phyloP scores from a whole-genome alignment of 805 yeast genomes.

The Suhomyces kilbournensis region DNA sequence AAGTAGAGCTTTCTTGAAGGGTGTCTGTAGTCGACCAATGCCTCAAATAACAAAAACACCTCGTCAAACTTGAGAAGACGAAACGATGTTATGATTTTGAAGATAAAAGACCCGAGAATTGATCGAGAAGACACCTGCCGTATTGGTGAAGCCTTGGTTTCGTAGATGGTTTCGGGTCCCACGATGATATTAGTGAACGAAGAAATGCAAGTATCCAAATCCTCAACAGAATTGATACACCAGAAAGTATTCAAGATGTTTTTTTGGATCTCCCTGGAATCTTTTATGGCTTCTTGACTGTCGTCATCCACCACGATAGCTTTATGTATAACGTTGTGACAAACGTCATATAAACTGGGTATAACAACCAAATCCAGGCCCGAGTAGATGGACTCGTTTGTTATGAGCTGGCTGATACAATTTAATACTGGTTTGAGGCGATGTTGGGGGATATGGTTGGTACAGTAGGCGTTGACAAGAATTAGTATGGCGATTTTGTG shows the following conservation, averaged over 20 bases:
- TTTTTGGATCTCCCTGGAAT: constrained; percentile 24
- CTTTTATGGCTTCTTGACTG: not conserved
- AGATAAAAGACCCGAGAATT: constrained; percentile 43
- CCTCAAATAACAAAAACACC: constrained; percentile 31
- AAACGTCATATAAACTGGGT: constrained; percentile 32
- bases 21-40: constrained; percentile 35
- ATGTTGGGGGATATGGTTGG: constrained; percentile 19
- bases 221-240: constrained; percentile 48
- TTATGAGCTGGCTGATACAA: constrained; percentile 43
- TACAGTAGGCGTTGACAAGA: constrained; percentile 43
- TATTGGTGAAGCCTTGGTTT: not conserved
- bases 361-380: constrained; percentile 20
- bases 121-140: constrained; percentile 21
- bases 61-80: constrained; percentile 49
- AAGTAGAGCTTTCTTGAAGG: constrained; percentile 20
- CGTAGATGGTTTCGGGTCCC: constrained; percentile 10
- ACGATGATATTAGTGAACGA: constrained; percentile 10
- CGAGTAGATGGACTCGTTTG: constrained; percentile 28
- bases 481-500: constrained; percentile 51
- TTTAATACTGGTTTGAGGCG: constrained; percentile 39
- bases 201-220: constrained; percentile 36
- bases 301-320: not conserved
- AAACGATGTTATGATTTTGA: constrained; percentile 36
- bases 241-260: constrained; percentile 30
- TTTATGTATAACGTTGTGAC: constrained; percentile 7